A percentile compares a stretch with the other conserved stretches of the same genome.
Conservation (phyloP, 83 land plant species). For the Larix sibirica region DNA sequence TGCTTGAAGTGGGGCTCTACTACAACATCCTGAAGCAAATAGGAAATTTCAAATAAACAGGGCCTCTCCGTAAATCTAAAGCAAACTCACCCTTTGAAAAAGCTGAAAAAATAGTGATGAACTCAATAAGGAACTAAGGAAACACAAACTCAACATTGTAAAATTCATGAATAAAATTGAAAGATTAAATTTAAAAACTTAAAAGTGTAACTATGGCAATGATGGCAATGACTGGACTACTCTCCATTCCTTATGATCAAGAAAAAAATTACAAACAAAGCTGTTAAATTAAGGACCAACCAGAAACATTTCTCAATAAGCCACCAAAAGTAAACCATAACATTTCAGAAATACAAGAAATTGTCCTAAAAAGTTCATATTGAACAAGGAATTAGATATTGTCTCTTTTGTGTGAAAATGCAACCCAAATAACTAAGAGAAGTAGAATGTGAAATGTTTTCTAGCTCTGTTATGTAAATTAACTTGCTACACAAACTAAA, state of each 20-base stretch:
- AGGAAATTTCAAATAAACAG: not conserved
- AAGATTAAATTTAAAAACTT: not conserved
- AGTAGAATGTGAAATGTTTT: not conserved
- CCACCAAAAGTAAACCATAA: not conserved
- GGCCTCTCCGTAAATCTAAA: not conserved
- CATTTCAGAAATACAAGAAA: not conserved
- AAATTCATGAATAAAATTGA: not conserved
- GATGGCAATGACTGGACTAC: not conserved
- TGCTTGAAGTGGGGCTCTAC: not conserved
- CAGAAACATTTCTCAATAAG: not conserved
- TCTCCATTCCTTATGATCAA: not conserved
- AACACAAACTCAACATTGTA: not conserved
- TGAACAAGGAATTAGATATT: not conserved
- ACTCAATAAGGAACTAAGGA: not conserved
- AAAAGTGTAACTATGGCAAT: not conserved
- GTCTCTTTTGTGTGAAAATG: not conserved
- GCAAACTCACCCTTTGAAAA: not conserved
- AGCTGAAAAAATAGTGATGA: not conserved
- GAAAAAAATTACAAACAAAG: not conserved
- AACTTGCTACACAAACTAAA: not conserved
- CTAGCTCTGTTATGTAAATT: not conserved
- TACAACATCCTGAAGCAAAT: not conserved
- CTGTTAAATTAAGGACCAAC: not conserved
- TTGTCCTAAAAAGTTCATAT: not conserved
- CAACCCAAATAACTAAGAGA: not conserved